These are phyloP conservation scores for Ricinus communis DNA, from an alignment of 345 rosid genomes.

Conservation along the genomic window DNA sequence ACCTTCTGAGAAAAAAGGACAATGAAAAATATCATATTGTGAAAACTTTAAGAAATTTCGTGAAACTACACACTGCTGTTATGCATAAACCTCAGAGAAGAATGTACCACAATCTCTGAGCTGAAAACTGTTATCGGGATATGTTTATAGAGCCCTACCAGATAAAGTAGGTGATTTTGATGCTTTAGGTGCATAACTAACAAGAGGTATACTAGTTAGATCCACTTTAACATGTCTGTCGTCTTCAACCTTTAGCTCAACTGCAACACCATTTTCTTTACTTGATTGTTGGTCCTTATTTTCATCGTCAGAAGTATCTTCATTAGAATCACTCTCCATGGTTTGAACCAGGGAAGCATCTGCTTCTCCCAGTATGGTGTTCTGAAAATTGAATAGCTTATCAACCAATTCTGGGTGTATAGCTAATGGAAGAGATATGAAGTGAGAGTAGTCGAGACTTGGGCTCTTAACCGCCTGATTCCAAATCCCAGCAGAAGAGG, in stretches of 20 bases:
- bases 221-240: constrained; percentile 51
- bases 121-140: neutral
- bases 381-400: constrained; percentile 74
- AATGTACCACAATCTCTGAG: neutral
- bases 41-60: neutral
- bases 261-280: constrained; percentile 35
- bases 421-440: constrained; percentile 87
- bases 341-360: constrained; percentile 26
- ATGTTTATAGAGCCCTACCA: constrained; percentile 38
- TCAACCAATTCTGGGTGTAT: constrained; percentile 71
- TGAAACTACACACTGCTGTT: neutral
- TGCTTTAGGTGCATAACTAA: constrained; percentile 64
- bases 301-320: constrained; percentile 34
- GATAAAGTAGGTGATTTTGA: constrained; percentile 42
- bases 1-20: no score
- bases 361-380: constrained; percentile 47
- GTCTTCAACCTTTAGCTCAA: constrained; percentile 49
- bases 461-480: constrained; percentile 67
- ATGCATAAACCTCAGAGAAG: constrained; percentile 7
- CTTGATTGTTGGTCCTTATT: constrained; percentile 25
- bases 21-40: neutral
- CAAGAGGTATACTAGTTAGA: constrained; percentile 49
- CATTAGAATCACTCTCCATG: constrained; percentile 36
- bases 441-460: constrained; percentile 77
- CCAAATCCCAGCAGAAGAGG: neutral